Evolutionary conservation across 768 basidiomycete genomes (phyloP), one percentile per base, ranked within the genome.

Genomic region (Tricholoma hemisulphureum): DNA sequence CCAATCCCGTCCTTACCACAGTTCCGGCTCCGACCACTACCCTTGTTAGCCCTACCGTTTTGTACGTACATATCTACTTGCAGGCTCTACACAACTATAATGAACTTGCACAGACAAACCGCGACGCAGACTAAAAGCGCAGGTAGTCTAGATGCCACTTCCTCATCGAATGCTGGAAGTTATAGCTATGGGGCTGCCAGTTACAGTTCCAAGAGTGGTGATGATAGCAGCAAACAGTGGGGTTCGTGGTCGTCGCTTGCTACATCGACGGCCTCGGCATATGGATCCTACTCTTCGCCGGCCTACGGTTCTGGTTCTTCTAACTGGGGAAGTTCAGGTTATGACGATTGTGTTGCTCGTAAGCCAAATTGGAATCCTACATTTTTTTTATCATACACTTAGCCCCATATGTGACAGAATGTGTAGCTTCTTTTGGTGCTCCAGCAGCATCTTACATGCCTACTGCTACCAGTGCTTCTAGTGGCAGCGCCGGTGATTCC

Each of bases 341-440:
- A 89, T 74, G 74, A 87, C 62, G 77, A 77, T 72, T 91, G 89
- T 67, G 88, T 90, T 35, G 80, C 85, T 63, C 83, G 88, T 90
- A 64, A 69, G 86, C 79, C 6, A 34, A 23, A 41, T 45, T 24
- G 16, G 10, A n/a, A n/a, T n/a, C n/a, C n/a, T 21, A 35, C 34
- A 46, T 23, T 21, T 11, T 14, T 6, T 20, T 43, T 35, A 5
- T 58, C 28, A 58, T 61, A 23, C 49, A 24, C 46, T 26, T 56
- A 32, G 39, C 16, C 16, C n/a, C n/a, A 49, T 28, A 8, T 18
- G 28, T n/a, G 3, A 29, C 58, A 88, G 87, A 89, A 79, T 91
- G 89, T 65, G 69, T 86, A 60, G 83, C 85, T 50, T 71, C 77
- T n/a, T 89, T 77, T 67, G 85, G 84, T 55, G 59, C 67, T 21